These are phyloP conservation scores for Cutaneotrichosporon mucoides DNA, from an alignment of 1,284 basidiomycete genomes.

Conservation along the genomic window DNA sequence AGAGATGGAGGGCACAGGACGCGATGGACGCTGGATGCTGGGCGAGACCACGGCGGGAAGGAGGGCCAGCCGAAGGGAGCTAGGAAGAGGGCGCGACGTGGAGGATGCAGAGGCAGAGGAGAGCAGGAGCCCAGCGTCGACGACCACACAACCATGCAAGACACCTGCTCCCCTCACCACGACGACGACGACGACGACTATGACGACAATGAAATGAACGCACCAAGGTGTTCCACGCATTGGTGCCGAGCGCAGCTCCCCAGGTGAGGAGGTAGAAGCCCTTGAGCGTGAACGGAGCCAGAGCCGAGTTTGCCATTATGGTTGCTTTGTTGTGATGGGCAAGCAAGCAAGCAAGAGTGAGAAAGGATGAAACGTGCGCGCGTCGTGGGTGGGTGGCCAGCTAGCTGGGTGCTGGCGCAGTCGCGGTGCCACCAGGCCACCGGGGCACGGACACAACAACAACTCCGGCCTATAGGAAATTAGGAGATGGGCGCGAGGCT, in stretches of 20 bases:
- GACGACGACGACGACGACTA: no score
- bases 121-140: background rate
- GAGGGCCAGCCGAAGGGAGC: no score
- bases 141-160: no score
- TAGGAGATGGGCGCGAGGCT: no score
- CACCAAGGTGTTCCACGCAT: conserved; percentile 45
- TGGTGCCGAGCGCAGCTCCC: conserved; percentile 46
- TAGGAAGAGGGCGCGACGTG: no score
- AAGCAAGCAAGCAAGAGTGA: background rate
- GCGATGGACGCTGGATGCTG: no score
- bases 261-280: conserved; percentile 49
- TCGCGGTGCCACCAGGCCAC: background rate
- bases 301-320: conserved; percentile 31
- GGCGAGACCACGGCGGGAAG: background rate
- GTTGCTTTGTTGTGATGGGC: no score
- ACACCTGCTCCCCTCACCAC: no score
- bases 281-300: conserved; percentile 47
- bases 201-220: conserved; percentile 12
- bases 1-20: no score
- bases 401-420: background rate
- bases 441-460: no score
- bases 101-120: no score
- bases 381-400: background rate
- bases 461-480: no score
- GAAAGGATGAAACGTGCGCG: background rate